These are phyloP conservation scores for Ceratobasidium theobromae DNA, from an alignment of 1,284 basidiomycete genomes.

Conservation along the genomic window DNA sequence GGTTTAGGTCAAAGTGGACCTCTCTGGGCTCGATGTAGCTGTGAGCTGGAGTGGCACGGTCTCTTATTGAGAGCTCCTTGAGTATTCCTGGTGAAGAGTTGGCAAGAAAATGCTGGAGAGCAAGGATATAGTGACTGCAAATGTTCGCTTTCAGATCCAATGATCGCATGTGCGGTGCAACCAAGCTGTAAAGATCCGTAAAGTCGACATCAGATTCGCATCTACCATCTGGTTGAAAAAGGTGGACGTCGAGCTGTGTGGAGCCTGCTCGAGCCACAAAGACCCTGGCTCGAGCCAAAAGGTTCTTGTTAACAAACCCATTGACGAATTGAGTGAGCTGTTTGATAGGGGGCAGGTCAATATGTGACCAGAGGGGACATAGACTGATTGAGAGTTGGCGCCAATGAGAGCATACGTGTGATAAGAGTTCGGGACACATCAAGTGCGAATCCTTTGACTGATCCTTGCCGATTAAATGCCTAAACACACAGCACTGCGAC, in stretches of 20 bases:
- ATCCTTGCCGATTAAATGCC: neutral
- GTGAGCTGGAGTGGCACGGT: too few species aligned
- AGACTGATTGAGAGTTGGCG: neutral
- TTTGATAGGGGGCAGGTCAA: too few species aligned
- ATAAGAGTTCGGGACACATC: neutral
- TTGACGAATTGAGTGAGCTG: too few species aligned
- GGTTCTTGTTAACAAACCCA: neutral
- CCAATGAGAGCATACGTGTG: constrained; percentile 2
- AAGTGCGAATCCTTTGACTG: neutral
- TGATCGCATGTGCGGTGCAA: too few species aligned
- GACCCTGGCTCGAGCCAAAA: neutral
- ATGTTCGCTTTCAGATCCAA: too few species aligned
- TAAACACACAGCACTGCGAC: neutral
- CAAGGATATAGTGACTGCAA: too few species aligned
- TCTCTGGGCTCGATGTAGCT: too few species aligned
- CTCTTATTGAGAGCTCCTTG: too few species aligned
- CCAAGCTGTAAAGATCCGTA: neutral
- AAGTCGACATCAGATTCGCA: neutral
- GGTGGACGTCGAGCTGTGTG: neutral
- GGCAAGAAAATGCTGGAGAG: too few species aligned
- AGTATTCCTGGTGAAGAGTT: too few species aligned
- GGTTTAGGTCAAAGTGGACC: neutral
- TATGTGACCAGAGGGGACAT: neutral
- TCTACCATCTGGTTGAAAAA: neutral
- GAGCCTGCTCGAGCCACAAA: neutral